Base-by-base conservation (phyloP, 345 rosid genomes). In the Sisymbrium altissimum region DNA sequence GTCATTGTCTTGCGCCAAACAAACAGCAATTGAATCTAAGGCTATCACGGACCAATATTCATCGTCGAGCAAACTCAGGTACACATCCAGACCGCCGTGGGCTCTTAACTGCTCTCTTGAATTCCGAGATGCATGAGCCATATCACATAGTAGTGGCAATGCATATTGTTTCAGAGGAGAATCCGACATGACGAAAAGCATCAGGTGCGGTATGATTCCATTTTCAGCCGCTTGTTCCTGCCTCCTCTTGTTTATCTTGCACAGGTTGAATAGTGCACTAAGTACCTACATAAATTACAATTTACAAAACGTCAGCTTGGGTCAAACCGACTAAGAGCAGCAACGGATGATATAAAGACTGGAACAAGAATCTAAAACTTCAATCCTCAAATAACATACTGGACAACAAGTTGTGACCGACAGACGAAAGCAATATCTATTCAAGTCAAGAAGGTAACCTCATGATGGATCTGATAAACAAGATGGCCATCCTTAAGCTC, bases 221-320 rank as follows among this genome's bases (percentile, higher is more conserved):
- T 92, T 90, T 85, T 96, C 99, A 49, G 99, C 98, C n/a, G 99
- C 99, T 82, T 92, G 98, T 80, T 96, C 99, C 80, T 96, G 99
- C 69, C 98, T 87, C 89, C 98, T 89, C 85, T 92, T 92, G 81
- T 96, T 96, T 85, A 96, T 96, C 86, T 96, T 96, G 90, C 98
- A 96, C 71, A 96, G 88, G 78, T 92, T 96, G 87, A 96, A 92
- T 30, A 96, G 86, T 17, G 99, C 90, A 84, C 86, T 78, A 80
- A 96, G 99, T 27, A 96, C 99, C 99, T 96, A 72, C 83, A 81
- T 39, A 70, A 52, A 38, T 30, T 64, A 65, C 61, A 29, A 44
- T 38, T 68, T 32, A 12, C 50, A 12, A 55, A 48, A 33, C 29
- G 29, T 27, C 33, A 30, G 33, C 6, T 5, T 30, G 33, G 7